Base-by-base conservation (phyloP, 192 early-diverging fungal species). In the Gonapodya sp. region DNA sequence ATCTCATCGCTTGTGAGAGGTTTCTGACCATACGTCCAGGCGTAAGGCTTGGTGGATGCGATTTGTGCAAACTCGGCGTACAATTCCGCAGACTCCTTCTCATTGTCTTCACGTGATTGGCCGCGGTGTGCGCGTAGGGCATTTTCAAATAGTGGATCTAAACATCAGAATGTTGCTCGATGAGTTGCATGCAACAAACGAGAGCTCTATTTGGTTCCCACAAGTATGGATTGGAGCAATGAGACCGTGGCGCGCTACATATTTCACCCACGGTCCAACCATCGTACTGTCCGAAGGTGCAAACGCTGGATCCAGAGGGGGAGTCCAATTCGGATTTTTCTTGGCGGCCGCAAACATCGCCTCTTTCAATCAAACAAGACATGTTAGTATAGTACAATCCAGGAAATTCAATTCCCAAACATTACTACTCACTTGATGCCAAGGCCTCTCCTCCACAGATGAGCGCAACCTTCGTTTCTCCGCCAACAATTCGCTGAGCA, bases 31-130 rank as follows among this genome's bases (percentile, higher is more conserved):
- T 77, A 34, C 30, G 18, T 16, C 75, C 75, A 77, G 30, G 75
- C 2, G 18, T 16, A 16, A 33, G 75, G 75, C 8, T 14, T 16
- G 18, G 18, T 77, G 8, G 75, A 16, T 2, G 75, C 75, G 75
- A 32, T 77, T 8, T 34, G 75, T 2, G 75, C 75, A 31, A 77
- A 77, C 31, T 77, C 75, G 75, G 75, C 75, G 75, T 77, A 77
- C 75, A 77, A 33, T 33, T 77, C 8, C 18, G 75, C 75, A 8
- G 8, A 16, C 75, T 77, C 75, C 18, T 33, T 16, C 31, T 77
- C 75, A 33, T 77, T 77, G 75, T 77, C 75, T 16, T 16, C 75
- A 2, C 34, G 2, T 2, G 75, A 16, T 33, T 77, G 75, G 18
- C 31, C 75, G 75, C 75, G 75, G 75, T 33, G 75, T 2, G 2